Evolutionary conservation across 345 rosid species (phyloP).

Genomic region (Psidium guajava): DNA sequence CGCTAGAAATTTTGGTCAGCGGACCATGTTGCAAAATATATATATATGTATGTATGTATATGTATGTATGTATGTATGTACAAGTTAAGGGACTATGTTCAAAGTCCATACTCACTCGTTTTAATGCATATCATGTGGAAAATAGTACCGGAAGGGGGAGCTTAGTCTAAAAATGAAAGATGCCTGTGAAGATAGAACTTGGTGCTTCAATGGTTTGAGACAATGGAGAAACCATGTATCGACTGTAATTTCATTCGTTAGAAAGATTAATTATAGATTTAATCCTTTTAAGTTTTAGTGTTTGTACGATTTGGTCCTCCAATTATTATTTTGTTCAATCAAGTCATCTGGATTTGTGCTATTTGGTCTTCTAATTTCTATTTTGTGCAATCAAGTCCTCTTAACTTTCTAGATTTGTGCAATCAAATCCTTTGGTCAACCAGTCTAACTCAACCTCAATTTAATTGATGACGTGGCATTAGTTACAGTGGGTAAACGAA

Average conservation of each 20-base stretch:
- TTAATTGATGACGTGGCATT: not conserved
- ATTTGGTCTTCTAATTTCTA: not conserved
- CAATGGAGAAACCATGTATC: not conserved
- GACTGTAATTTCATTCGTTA: not conserved
- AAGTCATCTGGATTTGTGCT: not conserved
- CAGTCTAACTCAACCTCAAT: not conserved
- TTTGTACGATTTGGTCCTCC: not conserved
- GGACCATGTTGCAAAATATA: not conserved
- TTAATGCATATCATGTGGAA: not conserved
- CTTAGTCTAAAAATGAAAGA: not conserved
- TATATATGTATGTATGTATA: too few species aligned
- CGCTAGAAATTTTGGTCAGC: not conserved
- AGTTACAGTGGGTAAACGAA: not conserved
- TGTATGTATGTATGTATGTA: not conserved
- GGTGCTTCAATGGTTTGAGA: not conserved
- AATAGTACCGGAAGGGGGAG: not conserved
- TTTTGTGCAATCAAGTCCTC: not conserved
- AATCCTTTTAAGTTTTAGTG: not conserved
- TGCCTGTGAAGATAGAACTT: not conserved
- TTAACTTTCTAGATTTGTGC: not conserved
- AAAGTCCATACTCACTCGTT: not conserved
- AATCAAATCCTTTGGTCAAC: not conserved
- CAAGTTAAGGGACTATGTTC: not conserved
- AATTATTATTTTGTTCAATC: not conserved
- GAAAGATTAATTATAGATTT: not conserved